Evolutionary conservation across 805 yeast genomes (phyloP).

Genomic region (Pichia manshurica): DNA sequence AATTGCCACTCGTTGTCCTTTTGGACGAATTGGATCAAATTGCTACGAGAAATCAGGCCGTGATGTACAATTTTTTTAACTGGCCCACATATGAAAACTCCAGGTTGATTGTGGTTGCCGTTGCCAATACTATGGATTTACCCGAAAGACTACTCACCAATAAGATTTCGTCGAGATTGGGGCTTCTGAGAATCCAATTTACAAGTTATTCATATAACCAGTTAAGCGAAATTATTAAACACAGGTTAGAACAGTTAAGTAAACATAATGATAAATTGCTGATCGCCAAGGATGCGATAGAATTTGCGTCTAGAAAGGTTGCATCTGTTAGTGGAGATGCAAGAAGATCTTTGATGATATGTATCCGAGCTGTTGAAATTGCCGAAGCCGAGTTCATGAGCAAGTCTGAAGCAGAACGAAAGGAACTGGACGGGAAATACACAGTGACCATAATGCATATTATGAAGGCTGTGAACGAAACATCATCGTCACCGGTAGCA

Average conservation of each 20-base stretch:
- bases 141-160: slow-evolving; percentile 86
- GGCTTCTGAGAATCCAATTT: slow-evolving; percentile 79
- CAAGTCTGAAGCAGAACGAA: slow-evolving; percentile 25
- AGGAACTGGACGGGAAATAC: slow-evolving; percentile 34
- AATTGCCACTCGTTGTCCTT: slow-evolving; percentile 62
- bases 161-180: slow-evolving; percentile 87
- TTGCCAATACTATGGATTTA: slow-evolving; percentile 95
- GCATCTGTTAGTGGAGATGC: slow-evolving; percentile 98
- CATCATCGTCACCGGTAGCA: slow-evolving; percentile 68
- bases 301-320: slow-evolving; percentile 87
- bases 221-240: slow-evolving; percentile 65
- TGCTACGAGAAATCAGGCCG: slow-evolving; percentile 73
- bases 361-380: slow-evolving; percentile 83
- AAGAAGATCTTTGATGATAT: slow-evolving; percentile 80
- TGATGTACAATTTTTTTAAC: slow-evolving; percentile 92
- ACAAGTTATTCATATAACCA: slow-evolving; percentile 83
- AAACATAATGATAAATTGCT: slow-evolving; percentile 38
- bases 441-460: slow-evolving; percentile 69
- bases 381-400: slow-evolving; percentile 60
- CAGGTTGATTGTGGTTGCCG: slow-evolving; percentile 79
- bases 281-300: slow-evolving; percentile 68
- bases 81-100: slow-evolving; percentile 90
- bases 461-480: slow-evolving; percentile 71
- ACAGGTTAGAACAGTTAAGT: slow-evolving; percentile 53
- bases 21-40: slow-evolving; percentile 93